A percentile compares a stretch with the other conserved stretches of the same genome.
Evolutionary conservation across 768 basidiomycete genomes (phyloP).

Genomic region (Lactifluus subvellereus): DNA sequence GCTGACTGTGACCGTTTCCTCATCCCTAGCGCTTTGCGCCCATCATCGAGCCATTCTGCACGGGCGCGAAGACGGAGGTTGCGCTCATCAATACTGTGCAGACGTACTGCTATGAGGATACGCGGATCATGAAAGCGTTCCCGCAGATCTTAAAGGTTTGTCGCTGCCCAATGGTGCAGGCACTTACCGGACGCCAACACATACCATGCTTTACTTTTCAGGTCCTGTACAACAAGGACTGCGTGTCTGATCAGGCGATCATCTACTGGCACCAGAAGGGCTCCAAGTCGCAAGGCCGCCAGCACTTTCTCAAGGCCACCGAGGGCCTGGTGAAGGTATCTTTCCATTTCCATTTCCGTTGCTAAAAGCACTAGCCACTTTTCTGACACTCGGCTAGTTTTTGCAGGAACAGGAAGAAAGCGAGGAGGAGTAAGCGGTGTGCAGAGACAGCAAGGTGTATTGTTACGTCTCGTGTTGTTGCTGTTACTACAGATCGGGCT

Average conservation of each 20-base stretch:
- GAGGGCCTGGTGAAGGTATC: slow-evolving; percentile 83
- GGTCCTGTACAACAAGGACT: slow-evolving; percentile 95
- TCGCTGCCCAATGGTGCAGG: slow-evolving; percentile 2
- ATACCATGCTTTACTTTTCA: slow-evolving; percentile 28
- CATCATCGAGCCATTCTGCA: slow-evolving; percentile 86
- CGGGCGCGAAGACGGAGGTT: slow-evolving; percentile 84
- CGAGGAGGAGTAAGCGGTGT: slow-evolving; percentile 52
- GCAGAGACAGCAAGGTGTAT: slow-evolving; percentile 28
- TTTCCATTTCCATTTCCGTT: slow-evolving; percentile 13
- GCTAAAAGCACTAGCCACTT: background rate
- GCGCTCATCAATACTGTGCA: slow-evolving; percentile 94
- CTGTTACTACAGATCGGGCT: slow-evolving; percentile 1
- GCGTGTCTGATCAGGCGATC: slow-evolving; percentile 92
- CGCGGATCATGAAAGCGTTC: slow-evolving; percentile 91
- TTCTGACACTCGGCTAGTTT: slow-evolving; percentile 45
- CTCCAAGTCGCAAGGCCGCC: slow-evolving; percentile 89
- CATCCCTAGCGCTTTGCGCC: slow-evolving; percentile 65
- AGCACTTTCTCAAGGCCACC: slow-evolving; percentile 88
- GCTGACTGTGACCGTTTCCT: background rate
- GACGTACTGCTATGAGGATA: slow-evolving; percentile 94
- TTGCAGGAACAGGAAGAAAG: slow-evolving; percentile 84
- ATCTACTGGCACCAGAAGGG: slow-evolving; percentile 99
- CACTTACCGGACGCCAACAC: background rate
- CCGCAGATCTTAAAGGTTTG: slow-evolving; percentile 85
- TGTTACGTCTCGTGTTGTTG: slow-evolving; percentile 8